These are phyloP conservation scores for Aspergillus neoniger DNA, from an alignment of 2,329 filamentous ascomycete genomes.

Conservation along the genomic window DNA sequence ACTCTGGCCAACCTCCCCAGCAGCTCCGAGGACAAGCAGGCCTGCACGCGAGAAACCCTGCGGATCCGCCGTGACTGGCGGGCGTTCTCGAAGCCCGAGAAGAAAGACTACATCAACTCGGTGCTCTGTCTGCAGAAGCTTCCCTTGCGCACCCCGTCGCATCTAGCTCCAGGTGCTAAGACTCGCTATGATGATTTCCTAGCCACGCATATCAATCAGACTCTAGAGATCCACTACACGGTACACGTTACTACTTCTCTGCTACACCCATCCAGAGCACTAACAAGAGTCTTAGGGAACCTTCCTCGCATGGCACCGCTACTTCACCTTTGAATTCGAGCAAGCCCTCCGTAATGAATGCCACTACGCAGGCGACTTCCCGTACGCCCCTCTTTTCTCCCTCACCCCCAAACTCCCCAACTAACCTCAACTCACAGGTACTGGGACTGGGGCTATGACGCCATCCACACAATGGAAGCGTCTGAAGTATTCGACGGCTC, in stretches of 20 bases:
- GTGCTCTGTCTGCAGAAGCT: conserved; percentile 4
- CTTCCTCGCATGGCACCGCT: conserved; percentile 40
- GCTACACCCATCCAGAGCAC: too few relatives aligned
- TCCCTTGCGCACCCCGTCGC: not conserved
- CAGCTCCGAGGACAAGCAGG: conserved; percentile 3
- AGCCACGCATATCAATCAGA: conserved; percentile 53
- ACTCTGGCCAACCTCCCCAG: conserved; percentile 11
- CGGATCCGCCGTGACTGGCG: conserved; percentile 33
- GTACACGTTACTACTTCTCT: conserved; percentile 13
- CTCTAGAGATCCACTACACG: conserved; percentile 46
- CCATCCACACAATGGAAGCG: conserved; percentile 34
- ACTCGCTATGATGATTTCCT: conserved; percentile 55
- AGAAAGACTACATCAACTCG: conserved; percentile 21
- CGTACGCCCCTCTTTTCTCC: conserved; percentile 16
- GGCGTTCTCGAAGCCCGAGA: conserved; percentile 35
- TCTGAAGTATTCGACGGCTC: conserved; percentile 56
- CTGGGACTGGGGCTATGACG: conserved; percentile 51
- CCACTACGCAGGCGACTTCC: conserved; percentile 40
- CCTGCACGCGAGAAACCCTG: conserved; percentile 15
- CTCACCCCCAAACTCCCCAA: conserved; percentile 3
- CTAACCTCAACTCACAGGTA: conserved; percentile 37
- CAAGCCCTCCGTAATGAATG: conserved; percentile 38
- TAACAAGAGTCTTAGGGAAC: not conserved
- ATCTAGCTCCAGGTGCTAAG: not conserved
- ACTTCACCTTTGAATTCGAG: conserved; percentile 36